A percentile compares a stretch with the other conserved stretches of the same genome.
Conservation (phyloP, 495 filamentous ascomycete genomes). For the Podospora conica region DNA sequence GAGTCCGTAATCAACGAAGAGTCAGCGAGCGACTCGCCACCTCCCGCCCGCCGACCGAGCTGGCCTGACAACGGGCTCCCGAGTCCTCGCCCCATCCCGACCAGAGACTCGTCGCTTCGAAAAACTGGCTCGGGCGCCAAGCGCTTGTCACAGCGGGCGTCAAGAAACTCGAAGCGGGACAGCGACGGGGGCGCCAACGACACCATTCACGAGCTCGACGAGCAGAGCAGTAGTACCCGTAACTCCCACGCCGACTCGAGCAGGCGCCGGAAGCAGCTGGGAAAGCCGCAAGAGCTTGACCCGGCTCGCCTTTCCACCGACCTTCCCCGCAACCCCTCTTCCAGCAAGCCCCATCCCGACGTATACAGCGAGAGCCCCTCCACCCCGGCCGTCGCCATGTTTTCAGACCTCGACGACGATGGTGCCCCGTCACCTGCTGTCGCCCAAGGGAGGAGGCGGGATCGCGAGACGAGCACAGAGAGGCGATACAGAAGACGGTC, state of each 20-base stretch:
- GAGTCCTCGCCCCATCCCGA: constrained; percentile 50
- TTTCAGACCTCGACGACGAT: constrained; percentile 42
- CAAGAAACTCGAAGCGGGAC: constrained; percentile 35
- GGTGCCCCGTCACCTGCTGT: constrained; percentile 66
- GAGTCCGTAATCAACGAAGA: constrained; percentile 50
- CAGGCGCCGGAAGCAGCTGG: constrained; percentile 21
- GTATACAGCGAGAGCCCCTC: constrained; percentile 16
- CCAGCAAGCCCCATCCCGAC: constrained; percentile 18
- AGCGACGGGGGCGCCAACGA: constrained; percentile 28
- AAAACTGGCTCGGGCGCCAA: constrained; percentile 43
- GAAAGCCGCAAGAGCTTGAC: constrained; percentile 19
- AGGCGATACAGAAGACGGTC: constrained; percentile 33
- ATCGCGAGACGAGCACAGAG: constrained; percentile 36
- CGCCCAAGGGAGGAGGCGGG: constrained; percentile 48
- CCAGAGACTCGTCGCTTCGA: constrained; percentile 61
- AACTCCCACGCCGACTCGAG: constrained; percentile 12
- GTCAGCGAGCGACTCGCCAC: constrained; percentile 30
- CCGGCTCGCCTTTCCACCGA: constrained; percentile 23
- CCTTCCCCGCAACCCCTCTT: constrained; percentile 15
- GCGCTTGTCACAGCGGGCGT: constrained; percentile 36
- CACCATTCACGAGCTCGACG: constrained; percentile 34
- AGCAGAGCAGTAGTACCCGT: constrained; percentile 15
- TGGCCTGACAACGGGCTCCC: constrained; percentile 10
- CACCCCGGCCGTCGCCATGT: constrained; percentile 21
- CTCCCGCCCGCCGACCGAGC: constrained; percentile 12